phyloP scores from a whole-genome alignment of 805 yeast genomes.

The Yarrowia hollandica region DNA sequence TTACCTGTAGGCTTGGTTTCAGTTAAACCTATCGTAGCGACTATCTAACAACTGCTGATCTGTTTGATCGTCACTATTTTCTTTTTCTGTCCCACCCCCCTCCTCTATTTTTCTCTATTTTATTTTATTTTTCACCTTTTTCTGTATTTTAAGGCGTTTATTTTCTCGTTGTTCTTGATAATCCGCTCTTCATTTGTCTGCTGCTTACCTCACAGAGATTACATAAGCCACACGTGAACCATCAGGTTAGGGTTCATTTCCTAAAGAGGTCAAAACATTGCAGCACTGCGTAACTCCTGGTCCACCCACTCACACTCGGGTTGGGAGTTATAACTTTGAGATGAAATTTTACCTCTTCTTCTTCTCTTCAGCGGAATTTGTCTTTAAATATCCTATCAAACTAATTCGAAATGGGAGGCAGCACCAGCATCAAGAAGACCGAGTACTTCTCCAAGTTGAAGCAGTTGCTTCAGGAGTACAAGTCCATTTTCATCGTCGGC shows the following conservation, averaged over 20 bases:
- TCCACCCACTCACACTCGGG: slow-evolving; percentile 20
- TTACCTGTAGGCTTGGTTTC: too few species aligned
- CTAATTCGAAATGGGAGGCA: slow-evolving; percentile 97
- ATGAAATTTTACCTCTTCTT: neutral
- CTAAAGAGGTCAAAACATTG: neutral
- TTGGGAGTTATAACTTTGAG: neutral
- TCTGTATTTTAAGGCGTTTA: too few species aligned
- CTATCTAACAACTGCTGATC: too few species aligned
- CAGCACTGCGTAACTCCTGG: slow-evolving; percentile 11
- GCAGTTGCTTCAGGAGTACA: slow-evolving; percentile 93
- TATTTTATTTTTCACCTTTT: too few species aligned
- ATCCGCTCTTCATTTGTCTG: too few species aligned
- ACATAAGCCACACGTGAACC: too few species aligned
- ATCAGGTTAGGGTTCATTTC: neutral
- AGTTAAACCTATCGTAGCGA: too few species aligned
- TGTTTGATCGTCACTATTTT: too few species aligned
- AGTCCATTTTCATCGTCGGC: slow-evolving; percentile 98
- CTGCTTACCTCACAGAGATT: too few species aligned
- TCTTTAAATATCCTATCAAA: slow-evolving; percentile 45
- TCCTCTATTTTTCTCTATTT: too few species aligned
- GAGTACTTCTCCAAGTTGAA: slow-evolving; percentile 95
- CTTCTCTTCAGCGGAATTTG: slow-evolving; percentile 30
- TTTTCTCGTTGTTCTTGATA: too few species aligned
- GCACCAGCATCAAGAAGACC: slow-evolving; percentile 88
- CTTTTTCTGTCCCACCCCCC: too few species aligned